phyloP scores from a whole-genome alignment of 176 grass and related monocot genomes.

The Hordeum vulgare region MorexV3_pseudomolecules_assembly NC_058519.1:185353173-185353672 shows the following conservation, averaged over 20 bases:
- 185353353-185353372: constrained; percentile 23
- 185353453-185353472: constrained; percentile 72
- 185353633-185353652: constrained; percentile 83
- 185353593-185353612: constrained; percentile 72
- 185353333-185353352: not conserved
- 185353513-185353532: constrained; percentile 73
- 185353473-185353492: constrained; percentile 91
- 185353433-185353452: constrained; percentile 71
- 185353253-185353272: not conserved
- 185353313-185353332: not conserved
- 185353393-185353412: constrained; percentile 39
- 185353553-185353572: constrained; percentile 76
- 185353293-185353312: not conserved
- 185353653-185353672: constrained; percentile 85
- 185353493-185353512: constrained; percentile 90
- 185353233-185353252: not conserved
- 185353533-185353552: constrained; percentile 88
- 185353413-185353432: constrained; percentile 78
- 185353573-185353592: constrained; percentile 88
- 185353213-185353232: not conserved
- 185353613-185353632: constrained; percentile 70
- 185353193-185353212: not conserved
- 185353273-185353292: not conserved
- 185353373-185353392: constrained; percentile 11
- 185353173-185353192: not conserved